These are phyloP conservation scores for Coprinopsis sp. DNA, from an alignment of 768 basidiomycete genomes.

Conservation along the genomic window DNA sequence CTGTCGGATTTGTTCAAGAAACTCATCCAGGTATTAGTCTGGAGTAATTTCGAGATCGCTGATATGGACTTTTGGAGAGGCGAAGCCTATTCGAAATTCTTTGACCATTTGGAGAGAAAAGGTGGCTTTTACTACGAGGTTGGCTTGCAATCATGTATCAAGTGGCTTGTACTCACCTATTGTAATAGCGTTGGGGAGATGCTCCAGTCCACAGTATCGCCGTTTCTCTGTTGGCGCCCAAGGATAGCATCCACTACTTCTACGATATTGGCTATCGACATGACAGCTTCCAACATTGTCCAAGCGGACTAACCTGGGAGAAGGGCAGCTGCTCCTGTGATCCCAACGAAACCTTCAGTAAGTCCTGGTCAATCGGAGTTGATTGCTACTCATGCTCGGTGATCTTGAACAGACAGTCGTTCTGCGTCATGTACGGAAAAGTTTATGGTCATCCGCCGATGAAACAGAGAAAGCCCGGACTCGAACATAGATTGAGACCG, in stretches of 20 bases:
- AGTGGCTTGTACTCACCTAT: not conserved
- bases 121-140: conserved; percentile 95
- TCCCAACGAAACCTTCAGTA: conserved; percentile 65
- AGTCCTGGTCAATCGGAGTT: conserved; percentile 17
- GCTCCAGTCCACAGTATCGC: conserved; percentile 76
- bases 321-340: conserved; percentile 70
- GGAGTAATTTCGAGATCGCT: conserved; percentile 92
- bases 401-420: not conserved
- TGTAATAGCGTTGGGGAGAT: conserved; percentile 70
- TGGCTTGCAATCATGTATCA: conserved; percentile 11
- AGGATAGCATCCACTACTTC: conserved; percentile 79
- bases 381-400: not conserved
- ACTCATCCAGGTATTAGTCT: conserved; percentile 41
- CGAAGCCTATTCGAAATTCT: conserved; percentile 80
- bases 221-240: conserved; percentile 67
- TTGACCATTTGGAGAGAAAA: conserved; percentile 71
- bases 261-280: conserved; percentile 82
- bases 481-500: too few species aligned
- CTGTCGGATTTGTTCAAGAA: not conserved
- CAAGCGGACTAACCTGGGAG: conserved; percentile 49
- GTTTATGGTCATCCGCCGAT: not conserved
- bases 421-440: conserved; percentile 6
- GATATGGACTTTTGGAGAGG: conserved; percentile 86
- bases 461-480: not conserved
- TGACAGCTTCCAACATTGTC: conserved; percentile 76